Evolutionary conservation across 164 flowering plant species (phyloP), one percentile per base, ranked within the genome.

Genomic region (Piper longum): DNA sequence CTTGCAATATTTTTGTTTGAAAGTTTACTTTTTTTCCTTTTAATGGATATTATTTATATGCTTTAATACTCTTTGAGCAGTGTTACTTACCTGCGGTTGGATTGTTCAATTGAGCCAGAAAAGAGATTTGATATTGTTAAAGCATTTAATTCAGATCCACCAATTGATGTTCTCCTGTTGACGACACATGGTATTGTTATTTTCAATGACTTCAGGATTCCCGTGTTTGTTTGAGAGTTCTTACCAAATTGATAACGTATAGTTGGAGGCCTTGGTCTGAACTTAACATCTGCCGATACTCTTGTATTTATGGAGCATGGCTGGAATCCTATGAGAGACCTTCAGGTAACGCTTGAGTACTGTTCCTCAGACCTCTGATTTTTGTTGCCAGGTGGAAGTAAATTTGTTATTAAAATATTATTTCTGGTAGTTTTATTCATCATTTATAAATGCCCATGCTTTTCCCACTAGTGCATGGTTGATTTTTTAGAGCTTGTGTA

Each of bases 251-350:
- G n/a, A 4, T 17, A 65, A 4, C 64, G 57, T 78, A 66, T 81
- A 91, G 98, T 92, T 78, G 99, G 99, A 69, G 99, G 99, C 57
- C 96, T 95, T 69, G 99, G 99, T 64, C 75, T 95, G 78, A 95
- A 95, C 74, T 70, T 95, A 74, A 95, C 99, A 63, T 91, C 99
- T 54, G 99, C 99, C 43, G 99, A 95, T 71, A 95, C 98, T 26
- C 88, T 95, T 4, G 71, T 95, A 72, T 95, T 95, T 62, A 81
- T 95, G 93, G 99, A 95, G 86, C 98, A 95, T 72, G 99, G 91
- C 72, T 95, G 99, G 99, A 95, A 95, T 76, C 99, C 99, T 16
- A 95, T 95, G 99, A 84, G 98, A 64, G 99, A 95, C 78, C 96
- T 72, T 73, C 98, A 91, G 96, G 98, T 91, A 77, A 16, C 6